Percentiles rank a stretch among this genome's conserved stretches.
phyloP scores from a whole-genome alignment of 352 stramenopile genomes.

The Phytophthora melonis region DNA sequence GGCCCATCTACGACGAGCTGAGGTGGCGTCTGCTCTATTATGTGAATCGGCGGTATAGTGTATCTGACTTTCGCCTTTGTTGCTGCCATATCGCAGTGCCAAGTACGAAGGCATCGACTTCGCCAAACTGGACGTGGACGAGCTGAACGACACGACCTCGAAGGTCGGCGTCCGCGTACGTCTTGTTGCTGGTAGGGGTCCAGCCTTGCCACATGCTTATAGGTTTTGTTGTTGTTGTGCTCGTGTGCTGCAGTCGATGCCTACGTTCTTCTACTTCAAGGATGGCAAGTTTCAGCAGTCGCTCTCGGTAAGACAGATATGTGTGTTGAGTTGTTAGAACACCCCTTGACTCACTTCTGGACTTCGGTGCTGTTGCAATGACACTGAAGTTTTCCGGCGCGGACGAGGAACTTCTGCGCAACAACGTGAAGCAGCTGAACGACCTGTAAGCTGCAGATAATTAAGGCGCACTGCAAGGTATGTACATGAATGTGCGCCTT shows the following conservation, averaged over 20 bases:
- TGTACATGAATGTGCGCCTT: background rate
- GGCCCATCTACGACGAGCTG: conserved; percentile 87
- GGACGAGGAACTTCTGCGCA: conserved; percentile 76
- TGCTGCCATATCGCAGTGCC: conserved; percentile 42
- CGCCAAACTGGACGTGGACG: conserved; percentile 88
- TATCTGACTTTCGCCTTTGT: conserved; percentile 1
- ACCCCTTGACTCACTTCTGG: conserved; percentile 17
- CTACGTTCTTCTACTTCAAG: conserved; percentile 89
- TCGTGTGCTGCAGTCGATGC: conserved; percentile 73
- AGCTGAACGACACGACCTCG: conserved; percentile 80
- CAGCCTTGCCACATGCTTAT: background rate
- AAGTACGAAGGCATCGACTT: conserved; percentile 80
- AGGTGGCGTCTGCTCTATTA: conserved; percentile 48
- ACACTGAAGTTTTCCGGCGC: conserved; percentile 79
- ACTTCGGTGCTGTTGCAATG: conserved; percentile 8
- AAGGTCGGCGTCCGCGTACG: conserved; percentile 86
- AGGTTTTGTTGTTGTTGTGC: background rate
- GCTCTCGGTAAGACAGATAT: conserved; percentile 62
- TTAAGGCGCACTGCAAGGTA: background rate
- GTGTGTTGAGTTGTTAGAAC: background rate
- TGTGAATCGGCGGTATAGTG: background rate
- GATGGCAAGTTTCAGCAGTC: conserved; percentile 80
- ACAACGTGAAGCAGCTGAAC: conserved; percentile 79
- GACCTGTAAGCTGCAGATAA: conserved; percentile 51
- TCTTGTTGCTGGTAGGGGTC: conserved; percentile 8